Conservation (phyloP, 1,139 yeast genomes). For the Sugiyamaella neomexicana region DNA sequence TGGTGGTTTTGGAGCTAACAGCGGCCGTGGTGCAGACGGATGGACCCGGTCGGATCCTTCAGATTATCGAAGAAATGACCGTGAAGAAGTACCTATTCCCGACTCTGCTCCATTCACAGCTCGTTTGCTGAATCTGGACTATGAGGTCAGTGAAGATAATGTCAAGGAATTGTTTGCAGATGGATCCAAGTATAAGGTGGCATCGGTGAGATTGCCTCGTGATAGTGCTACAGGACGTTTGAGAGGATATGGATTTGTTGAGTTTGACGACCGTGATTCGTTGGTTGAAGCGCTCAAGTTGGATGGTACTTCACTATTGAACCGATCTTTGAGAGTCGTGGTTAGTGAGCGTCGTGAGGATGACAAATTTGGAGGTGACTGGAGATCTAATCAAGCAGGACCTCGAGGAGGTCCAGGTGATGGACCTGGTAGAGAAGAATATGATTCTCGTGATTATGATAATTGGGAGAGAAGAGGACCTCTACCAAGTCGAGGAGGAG, state of each 20-base stretch:
- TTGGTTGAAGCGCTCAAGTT: conserved; percentile 68
- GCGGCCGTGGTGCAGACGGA: conserved; percentile 11
- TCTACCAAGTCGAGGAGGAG: conserved; percentile 32
- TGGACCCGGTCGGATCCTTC: conserved; percentile 20
- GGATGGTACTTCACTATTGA: conserved; percentile 71
- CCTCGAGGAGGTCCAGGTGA: conserved; percentile 26
- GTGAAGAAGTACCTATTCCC: conserved; percentile 82
- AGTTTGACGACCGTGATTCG: conserved; percentile 73
- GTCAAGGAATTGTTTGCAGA: conserved; percentile 60
- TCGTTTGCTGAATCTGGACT: conserved; percentile 80
- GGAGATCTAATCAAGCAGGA: conserved; percentile 54
- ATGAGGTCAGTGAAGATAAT: conserved; percentile 70
- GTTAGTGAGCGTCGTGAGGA: conserved; percentile 70
- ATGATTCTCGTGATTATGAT: conserved; percentile 35
- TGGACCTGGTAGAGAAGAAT: conserved; percentile 10
- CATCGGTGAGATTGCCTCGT: conserved; percentile 62
- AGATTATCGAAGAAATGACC: conserved; percentile 11
- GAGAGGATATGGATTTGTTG: conserved; percentile 86
- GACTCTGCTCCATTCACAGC: conserved; percentile 92
- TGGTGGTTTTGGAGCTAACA: conserved; percentile 14
- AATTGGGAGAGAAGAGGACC: conserved; percentile 39
- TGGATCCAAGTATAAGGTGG: conserved; percentile 56
- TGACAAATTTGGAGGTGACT: conserved; percentile 57
- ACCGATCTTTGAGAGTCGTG: conserved; percentile 67
- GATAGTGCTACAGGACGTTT: conserved; percentile 61